Conservation (phyloP, 2,329 filamentous ascomycete genomes). For the Fusarium aywerte region DNA sequence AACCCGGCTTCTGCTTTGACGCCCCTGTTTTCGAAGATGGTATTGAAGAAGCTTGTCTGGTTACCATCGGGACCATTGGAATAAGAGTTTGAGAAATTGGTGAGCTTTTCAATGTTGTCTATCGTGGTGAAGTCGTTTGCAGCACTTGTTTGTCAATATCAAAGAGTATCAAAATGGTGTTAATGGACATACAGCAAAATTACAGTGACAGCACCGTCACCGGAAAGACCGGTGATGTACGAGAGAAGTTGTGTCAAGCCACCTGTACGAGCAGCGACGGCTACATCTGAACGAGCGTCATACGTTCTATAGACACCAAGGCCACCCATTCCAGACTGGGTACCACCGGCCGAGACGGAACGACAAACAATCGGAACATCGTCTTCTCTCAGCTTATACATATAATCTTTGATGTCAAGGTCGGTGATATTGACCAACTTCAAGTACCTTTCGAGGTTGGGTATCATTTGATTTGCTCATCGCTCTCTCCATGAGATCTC, state of each 20-base stretch:
- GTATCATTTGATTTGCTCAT: constrained; percentile 37
- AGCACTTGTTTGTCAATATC: constrained; percentile 16
- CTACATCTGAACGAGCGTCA: constrained; percentile 40
- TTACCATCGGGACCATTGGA: constrained; percentile 27
- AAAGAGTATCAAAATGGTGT: fast-evolving
- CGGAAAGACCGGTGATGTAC: constrained; percentile 45
- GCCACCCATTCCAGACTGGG: constrained; percentile 46
- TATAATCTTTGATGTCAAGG: constrained; percentile 39
- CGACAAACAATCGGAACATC: constrained; percentile 41
- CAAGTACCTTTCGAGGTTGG: constrained; percentile 38
- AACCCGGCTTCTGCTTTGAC: constrained; percentile 42
- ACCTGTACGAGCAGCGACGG: constrained; percentile 36
- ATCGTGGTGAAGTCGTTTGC: constrained; percentile 45
- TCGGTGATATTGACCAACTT: constrained; percentile 34
- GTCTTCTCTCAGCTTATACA: constrained; percentile 34
- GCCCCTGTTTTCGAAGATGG: constrained; percentile 39
- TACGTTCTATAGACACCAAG: constrained; percentile 47
- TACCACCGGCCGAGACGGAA: constrained; percentile 45
- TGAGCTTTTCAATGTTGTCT: constrained; percentile 23
- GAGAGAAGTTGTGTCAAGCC: constrained; percentile 43
- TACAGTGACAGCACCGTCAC: constrained; percentile 46
- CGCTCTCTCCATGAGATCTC: constrained; percentile 40
- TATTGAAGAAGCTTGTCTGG: constrained; percentile 18
- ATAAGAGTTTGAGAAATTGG: constrained; percentile 43
- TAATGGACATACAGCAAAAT: constrained; percentile 28